A percentile compares a stretch with the other conserved stretches of the same genome.
phyloP scores from a whole-genome alignment of 2,329 filamentous ascomycete genomes.

The Chaetomiaceae sp. region DNA sequence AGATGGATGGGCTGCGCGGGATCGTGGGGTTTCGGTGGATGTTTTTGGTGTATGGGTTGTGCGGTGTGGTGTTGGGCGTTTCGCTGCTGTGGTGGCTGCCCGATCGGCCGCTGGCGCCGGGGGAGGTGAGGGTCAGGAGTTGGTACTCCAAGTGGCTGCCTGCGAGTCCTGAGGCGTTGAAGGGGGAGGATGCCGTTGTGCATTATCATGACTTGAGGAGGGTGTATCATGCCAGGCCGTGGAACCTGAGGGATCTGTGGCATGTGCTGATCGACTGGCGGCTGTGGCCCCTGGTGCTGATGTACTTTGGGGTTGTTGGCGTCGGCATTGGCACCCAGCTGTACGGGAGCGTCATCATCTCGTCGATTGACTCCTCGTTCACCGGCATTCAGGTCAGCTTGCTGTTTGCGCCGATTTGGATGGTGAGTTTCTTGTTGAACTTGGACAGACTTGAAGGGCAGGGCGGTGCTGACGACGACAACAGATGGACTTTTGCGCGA shows the following conservation, averaged over 20 bases:
- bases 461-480: conserved; percentile 11
- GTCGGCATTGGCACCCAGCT: conserved; percentile 87
- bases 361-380: conserved; percentile 67
- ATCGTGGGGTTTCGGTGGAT: conserved; percentile 86
- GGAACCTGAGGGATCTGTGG: conserved; percentile 66
- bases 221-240: conserved; percentile 71
- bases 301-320: conserved; percentile 94
- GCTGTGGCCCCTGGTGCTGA: conserved; percentile 77
- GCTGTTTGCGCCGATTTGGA: conserved; percentile 87
- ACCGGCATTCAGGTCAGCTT: conserved; percentile 72
- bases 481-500: conserved; percentile 84
- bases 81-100: conserved; percentile 84
- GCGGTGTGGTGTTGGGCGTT: conserved; percentile 67
- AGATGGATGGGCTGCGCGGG: conserved; percentile 76
- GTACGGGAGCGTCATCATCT: conserved; percentile 83
- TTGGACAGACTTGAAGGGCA: conserved; percentile 1
- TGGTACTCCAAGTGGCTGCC: conserved; percentile 63
- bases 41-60: conserved; percentile 81
- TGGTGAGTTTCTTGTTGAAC: conserved; percentile 49
- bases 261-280: conserved; percentile 78
- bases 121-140: conserved; percentile 48
- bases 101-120: conserved; percentile 72
- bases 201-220: conserved; percentile 79
- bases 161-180: conserved; percentile 62
- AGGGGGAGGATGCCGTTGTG: conserved; percentile 69